Evolutionary conservation across 2,329 filamentous ascomycete species (phyloP), one percentile per base, ranked within the genome.

Genomic region (Rutstroemia sydowiana): DNA sequence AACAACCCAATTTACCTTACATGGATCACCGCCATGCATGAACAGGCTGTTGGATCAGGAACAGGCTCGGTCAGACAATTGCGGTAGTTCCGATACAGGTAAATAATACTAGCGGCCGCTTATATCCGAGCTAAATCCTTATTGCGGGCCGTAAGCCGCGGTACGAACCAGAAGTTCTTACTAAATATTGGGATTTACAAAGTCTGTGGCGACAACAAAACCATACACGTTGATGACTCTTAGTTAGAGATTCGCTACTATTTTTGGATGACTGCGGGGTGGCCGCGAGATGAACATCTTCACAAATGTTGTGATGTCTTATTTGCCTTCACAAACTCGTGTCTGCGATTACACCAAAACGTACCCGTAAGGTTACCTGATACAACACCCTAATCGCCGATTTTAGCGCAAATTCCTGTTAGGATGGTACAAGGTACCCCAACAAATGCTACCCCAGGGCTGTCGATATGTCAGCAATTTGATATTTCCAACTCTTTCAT

Each of bases 371-470:
- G n/a, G 2, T 14, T 16, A 21, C 36, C 36, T 39, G 36, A 20
- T 20, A 18, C n/a, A 36, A 14, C 41, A 31, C 31, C 48, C 45
- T 51, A 51, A 51, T 37, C 31, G 11, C 41, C 48, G 41, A 16
- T 31, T 45, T 39, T 51, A 51, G 41, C 37, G 41, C 11, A 20
- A n/a, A 18, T 20, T 18, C 1, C 20, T 16, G n/a, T 8, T 8
- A 26, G 23, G 23, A 26, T 4, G 8, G 23, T 4, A 26, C 23
- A 26, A 26, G 23, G 23, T 26, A 26, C 23, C 23, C 23, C 23
- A 26, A 26, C 23, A 26, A n/a, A n/a, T 26, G 4, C 23, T 26
- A 8, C 23, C 4, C 4, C 23, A 26, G 23, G 23, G 23, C 23
- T 26, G 23, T 26, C 8, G 23, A 26, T 16, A 18, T 21, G 36